Conservation (phyloP, 768 basidiomycete species). For the Udeniomyces megalosporus region DNA sequence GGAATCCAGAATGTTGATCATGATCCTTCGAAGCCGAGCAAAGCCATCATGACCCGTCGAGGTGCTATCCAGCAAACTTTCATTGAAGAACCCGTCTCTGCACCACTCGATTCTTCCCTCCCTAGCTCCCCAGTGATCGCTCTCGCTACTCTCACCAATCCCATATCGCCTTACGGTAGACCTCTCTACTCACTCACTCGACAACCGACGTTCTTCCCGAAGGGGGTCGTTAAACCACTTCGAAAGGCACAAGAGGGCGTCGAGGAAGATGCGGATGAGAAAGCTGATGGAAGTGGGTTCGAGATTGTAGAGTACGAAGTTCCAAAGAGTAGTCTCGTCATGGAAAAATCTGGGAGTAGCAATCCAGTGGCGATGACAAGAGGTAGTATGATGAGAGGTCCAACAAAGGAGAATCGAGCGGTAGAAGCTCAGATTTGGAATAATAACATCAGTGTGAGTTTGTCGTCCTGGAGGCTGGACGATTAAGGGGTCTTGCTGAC, state of each 20-base stretch:
- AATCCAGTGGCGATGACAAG: slow-evolving; percentile 8
- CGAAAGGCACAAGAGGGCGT: too few relatives aligned
- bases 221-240: too few relatives aligned
- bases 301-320: neutral
- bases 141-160: neutral
- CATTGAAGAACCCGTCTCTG: slow-evolving; percentile 10
- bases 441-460: slow-evolving; percentile 9
- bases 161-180: too few relatives aligned
- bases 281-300: neutral
- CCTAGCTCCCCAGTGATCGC: neutral
- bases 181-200: too few relatives aligned
- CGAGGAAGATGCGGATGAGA: neutral
- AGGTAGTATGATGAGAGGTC: neutral
- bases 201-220: too few relatives aligned
- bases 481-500: too few relatives aligned
- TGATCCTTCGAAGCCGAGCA: slow-evolving; percentile 4
- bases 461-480: too few relatives aligned
- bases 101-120: neutral
- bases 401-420: neutral
- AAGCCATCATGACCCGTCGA: slow-evolving; percentile 15
- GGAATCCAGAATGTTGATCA: slow-evolving; percentile 5
- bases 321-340: neutral
- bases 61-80: slow-evolving; percentile 9
- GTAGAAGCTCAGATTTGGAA: slow-evolving; percentile 12
- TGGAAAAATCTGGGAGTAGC: neutral